Base-by-base conservation (phyloP, 1,284 basidiomycete species). In the Cutaneotrichosporon cavernicola region DNA sequence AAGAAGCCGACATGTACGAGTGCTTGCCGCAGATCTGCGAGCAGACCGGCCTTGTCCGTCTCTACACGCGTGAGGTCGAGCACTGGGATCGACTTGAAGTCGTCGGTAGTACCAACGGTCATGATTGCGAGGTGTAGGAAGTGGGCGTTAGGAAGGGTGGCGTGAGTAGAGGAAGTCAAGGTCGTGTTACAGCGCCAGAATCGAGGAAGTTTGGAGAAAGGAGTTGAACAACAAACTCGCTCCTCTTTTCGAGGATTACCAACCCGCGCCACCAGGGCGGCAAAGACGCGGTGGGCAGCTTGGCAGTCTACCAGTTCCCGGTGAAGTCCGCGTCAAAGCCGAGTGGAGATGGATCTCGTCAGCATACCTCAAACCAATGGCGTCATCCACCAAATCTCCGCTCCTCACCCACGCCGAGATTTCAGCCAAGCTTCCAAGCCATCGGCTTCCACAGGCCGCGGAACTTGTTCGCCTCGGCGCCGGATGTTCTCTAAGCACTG, bases 1-100 rank as follows among this genome's bases (percentile, higher is more conserved):
- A 65, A 63, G 62, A 68, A 68, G 49, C 66, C 66, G 59, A 65
- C 63, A 52, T 63, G 61, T 7, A 65, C 36, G 6, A 68, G 61
- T 32, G 66, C 66, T 22, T 63, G 53, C 50, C 59, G 66, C 40
- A 64, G 56, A 30, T 67, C 66, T 46, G 60, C 53, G 34, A 67
- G 53, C 34, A 67, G 56, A 10, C 34, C 58, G 3, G 36, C 58
- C 38, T 59, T 56, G 61, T 65, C 66, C 3, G 52, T 62, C 47
- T 46, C 49, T 13, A 53, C 18, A 8, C 63, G 66, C 9, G 61
- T 52, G 22, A 67, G 56, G 66, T 67, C 66, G n/a, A 67, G 63
- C 22, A 65, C 55, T 34, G 66, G 66, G 36, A 67, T 62, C 21
- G 66, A 57, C 55, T 62, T 34, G 63, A 67, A 67, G 49, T 57